Percentiles rank a stretch among this genome's conserved stretches.
phyloP scores from a whole-genome alignment of 2,329 filamentous ascomycete genomes.

The Epichloe amarillans region DNA sequence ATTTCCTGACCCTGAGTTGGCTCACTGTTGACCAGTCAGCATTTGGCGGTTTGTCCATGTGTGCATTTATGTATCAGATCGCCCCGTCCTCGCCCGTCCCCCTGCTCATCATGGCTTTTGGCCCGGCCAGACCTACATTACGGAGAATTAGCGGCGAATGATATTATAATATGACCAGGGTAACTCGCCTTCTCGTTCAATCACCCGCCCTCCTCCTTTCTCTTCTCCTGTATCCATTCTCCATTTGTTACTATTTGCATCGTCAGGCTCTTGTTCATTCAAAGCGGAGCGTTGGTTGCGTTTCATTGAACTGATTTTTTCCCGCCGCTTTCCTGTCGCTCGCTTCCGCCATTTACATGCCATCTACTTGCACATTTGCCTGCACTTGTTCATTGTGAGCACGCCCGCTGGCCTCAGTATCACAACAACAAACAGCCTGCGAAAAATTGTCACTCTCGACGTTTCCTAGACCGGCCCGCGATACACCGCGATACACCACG shows the following conservation, averaged over 20 bases:
- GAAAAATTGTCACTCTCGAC: neutral
- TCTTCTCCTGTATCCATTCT: neutral
- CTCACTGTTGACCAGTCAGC: neutral
- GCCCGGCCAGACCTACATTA: neutral
- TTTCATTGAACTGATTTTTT: neutral
- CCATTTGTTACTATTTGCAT: neutral
- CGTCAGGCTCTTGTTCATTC: neutral
- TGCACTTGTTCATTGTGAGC: neutral
- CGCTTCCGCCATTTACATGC: neutral
- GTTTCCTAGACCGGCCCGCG: neutral
- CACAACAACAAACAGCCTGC: neutral
- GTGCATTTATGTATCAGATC: neutral
- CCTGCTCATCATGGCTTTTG: neutral
- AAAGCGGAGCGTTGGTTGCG: neutral
- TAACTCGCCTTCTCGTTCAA: no score
- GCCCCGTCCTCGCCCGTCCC: neutral
- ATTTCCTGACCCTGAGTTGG: neutral
- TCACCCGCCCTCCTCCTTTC: neutral
- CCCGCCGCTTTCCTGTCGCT: neutral
- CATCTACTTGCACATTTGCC: neutral
- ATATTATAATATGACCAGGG: no score
- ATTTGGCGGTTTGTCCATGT: neutral
- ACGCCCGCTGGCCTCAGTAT: neutral
- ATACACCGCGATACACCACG: slow-evolving; percentile 8
- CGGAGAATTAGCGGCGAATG: neutral